Evolutionary conservation across 352 stramenopile species (phyloP).

Genomic region (Pythium sukuiense): DNA sequence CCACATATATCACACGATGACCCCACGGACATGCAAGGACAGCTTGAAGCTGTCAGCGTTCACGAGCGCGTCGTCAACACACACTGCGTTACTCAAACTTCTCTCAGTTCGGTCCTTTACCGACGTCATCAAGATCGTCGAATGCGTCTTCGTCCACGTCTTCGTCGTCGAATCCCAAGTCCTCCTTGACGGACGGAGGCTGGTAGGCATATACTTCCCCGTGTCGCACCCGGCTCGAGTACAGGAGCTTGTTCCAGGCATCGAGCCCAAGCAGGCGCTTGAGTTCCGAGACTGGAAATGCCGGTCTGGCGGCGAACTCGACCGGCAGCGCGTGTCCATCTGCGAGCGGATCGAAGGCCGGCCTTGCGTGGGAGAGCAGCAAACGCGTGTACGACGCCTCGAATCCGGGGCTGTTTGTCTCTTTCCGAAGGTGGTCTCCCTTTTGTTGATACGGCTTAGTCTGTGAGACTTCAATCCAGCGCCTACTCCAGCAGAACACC

Average conservation of each 20-base stretch:
- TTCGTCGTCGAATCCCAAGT: conserved; percentile 7
- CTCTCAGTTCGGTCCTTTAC: background rate
- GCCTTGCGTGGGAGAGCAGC: background rate
- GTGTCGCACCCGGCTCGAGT: conserved; percentile 43
- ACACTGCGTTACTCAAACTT: no score
- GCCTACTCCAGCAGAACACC: background rate
- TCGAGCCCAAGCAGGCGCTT: background rate
- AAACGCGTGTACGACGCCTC: conserved; percentile 35
- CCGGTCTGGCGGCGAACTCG: background rate
- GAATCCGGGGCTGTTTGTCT: conserved; percentile 39
- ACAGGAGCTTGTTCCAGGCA: background rate
- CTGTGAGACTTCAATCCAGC: conserved; percentile 39
- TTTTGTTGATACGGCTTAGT: conserved; percentile 40
- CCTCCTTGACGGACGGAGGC: conserved; percentile 1
- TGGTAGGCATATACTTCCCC: conserved; percentile 32
- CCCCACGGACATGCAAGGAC: no score
- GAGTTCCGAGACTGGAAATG: background rate
- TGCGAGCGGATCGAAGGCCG: background rate
- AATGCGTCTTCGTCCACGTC: conserved; percentile 11
- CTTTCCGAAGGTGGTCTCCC: conserved; percentile 36
- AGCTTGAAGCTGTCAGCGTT: no score
- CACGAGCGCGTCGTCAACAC: no score
- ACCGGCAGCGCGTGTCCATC: background rate
- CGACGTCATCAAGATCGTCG: conserved; percentile 12
- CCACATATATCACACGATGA: no score